A percentile compares a stretch with the other conserved stretches of the same genome.
Evolutionary conservation across 768 basidiomycete genomes (phyloP).

Genomic region (Kwoniella heveanensis): DNA sequence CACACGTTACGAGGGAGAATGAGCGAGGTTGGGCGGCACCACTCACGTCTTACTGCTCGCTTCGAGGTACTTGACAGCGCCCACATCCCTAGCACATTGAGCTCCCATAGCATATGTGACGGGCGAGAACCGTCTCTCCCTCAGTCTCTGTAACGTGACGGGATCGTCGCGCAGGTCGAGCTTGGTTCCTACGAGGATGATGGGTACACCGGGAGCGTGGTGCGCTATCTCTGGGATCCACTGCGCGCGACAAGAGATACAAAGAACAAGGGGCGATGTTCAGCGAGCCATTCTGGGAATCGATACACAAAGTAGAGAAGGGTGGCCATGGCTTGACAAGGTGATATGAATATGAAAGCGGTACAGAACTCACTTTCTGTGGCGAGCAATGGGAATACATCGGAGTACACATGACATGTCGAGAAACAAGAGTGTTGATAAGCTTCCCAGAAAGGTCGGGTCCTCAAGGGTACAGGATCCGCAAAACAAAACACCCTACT

Average conservation of each 20-base stretch:
- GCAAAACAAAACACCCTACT: slow-evolving; percentile 40
- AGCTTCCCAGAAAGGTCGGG: not conserved
- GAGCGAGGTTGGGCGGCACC: no score
- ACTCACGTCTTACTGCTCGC: slow-evolving; percentile 53
- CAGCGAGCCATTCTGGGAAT: no score
- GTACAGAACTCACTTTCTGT: no score
- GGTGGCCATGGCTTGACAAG: no score
- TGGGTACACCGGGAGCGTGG: slow-evolving; percentile 90
- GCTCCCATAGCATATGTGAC: slow-evolving; percentile 83
- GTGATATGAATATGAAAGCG: no score
- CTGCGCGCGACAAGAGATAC: slow-evolving; percentile 14
- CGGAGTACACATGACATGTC: no score
- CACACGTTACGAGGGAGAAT: no score
- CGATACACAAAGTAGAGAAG: no score
- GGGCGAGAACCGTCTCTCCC: slow-evolving; percentile 94
- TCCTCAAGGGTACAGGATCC: not conserved
- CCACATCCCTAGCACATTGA: slow-evolving; percentile 87
- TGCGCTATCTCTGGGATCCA: slow-evolving; percentile 77
- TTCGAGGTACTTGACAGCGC: slow-evolving; percentile 72
- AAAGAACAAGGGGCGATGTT: no score
- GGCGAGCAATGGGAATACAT: no score
- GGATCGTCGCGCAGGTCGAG: slow-evolving; percentile 95
- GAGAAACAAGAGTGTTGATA: no score
- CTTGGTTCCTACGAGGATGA: slow-evolving; percentile 95
- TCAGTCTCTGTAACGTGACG: slow-evolving; percentile 84